Percentiles rank a stretch among this genome's conserved stretches.
These are phyloP conservation scores for Calonectria ilicicola DNA, from an alignment of 2,329 filamentous ascomycete genomes.

Conservation along the genomic window DNA sequence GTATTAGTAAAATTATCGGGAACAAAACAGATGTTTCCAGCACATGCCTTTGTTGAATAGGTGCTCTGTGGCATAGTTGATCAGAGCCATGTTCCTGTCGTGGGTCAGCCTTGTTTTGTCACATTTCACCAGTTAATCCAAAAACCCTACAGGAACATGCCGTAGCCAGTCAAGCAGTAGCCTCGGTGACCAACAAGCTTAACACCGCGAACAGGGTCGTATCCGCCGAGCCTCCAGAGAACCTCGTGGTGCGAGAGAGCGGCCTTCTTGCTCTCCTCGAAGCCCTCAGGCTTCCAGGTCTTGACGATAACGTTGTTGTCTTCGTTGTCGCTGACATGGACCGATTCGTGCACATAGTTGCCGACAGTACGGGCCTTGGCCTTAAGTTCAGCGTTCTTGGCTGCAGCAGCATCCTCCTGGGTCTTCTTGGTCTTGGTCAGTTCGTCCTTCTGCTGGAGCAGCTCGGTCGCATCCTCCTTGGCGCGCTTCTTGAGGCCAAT, in stretches of 20 bases:
- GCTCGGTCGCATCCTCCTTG: conserved; percentile 87
- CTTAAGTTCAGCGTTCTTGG: conserved; percentile 81
- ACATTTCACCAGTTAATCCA: neutral
- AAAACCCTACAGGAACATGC: conserved; percentile 74
- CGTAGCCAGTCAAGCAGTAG: conserved; percentile 92
- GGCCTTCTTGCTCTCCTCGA: conserved; percentile 79
- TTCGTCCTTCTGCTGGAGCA: conserved; percentile 81
- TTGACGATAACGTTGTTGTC: conserved; percentile 85
- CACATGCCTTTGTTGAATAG: conserved; percentile 57
- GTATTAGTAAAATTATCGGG: conserved; percentile 13
- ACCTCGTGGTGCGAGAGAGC: conserved; percentile 95
- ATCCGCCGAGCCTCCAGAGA: conserved; percentile 86
- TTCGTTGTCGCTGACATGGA: conserved; percentile 87
- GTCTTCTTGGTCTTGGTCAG: conserved; percentile 87
- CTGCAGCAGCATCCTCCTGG: conserved; percentile 77
- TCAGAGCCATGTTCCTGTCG: conserved; percentile 80
- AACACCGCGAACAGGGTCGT: conserved; percentile 91
- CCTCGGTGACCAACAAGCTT: conserved; percentile 96
- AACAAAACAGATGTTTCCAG: neutral
- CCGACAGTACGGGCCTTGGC: conserved; percentile 85
- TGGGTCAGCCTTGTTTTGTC: conserved; percentile 26
- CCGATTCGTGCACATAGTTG: conserved; percentile 81
- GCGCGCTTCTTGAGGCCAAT: conserved; percentile 94
- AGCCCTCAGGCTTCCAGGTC: conserved; percentile 84
- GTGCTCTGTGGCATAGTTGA: conserved; percentile 96